Evolutionary conservation across 768 basidiomycete species (phyloP), one percentile per base, ranked within the genome.

Genomic region (Strobilomyces dryophilus): DNA sequence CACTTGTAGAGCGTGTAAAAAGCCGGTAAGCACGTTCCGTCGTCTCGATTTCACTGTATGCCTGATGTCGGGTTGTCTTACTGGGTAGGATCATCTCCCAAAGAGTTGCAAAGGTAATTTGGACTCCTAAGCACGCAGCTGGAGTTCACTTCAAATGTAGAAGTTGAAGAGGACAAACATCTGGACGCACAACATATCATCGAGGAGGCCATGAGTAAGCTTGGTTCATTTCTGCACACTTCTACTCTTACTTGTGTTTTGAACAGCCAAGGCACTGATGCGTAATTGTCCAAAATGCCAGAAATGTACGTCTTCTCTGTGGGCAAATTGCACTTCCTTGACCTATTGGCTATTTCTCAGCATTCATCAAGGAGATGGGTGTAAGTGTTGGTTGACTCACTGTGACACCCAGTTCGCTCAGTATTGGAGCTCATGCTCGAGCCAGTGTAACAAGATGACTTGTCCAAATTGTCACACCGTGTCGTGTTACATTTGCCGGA

Each of bases 201-300:
- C 27, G 94, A 97, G 65, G 94, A 97, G 64, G 94, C 93, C 3
- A 97, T 97, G 94, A 91, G 90, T 88, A 40, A 42, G 64, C 29
- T 2, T 29, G 9, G 78, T 71, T 8, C 34, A 44, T 49, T 24
- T 27, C n/a, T 29, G 47, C 15, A 39, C 1, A 42, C 26, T 32
- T 8, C 31, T 37, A 17, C 39, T 35, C 39, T 51, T 34, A 58
- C 60, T n/a, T n/a, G 18, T 56, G 5, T 56, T 5, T 8, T 29
- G 43, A 54, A 11, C 50, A 90, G 89, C 89, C 32, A 76, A 78
- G 41, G 93, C 93, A 4, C 73, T 95, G 12, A 88, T 92, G 83
- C 80, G 93, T 35, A 87, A 84, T 57, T 97, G 94, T 69, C 94
- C 94, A 0, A 87, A 84, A 53, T 95, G 90, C 70, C 67, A 81